These are phyloP conservation scores for Aphanomyces euteiches DNA, from an alignment of 352 stramenopile species.

Conservation along the genomic window DNA sequence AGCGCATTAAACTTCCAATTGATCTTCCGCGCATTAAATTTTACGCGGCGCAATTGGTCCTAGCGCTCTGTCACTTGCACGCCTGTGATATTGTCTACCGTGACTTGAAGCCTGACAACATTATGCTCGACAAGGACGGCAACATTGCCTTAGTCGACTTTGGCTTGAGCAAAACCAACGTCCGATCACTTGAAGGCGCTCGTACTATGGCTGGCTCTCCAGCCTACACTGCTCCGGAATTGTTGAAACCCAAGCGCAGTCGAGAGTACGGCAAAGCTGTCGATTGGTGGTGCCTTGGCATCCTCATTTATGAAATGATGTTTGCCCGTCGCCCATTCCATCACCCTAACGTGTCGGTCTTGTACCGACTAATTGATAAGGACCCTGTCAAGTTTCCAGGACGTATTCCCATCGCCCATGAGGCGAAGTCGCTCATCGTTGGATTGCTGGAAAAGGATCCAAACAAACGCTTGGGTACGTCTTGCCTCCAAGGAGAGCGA, in stretches of 20 bases:
- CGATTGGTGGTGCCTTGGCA: slow-evolving; percentile 86
- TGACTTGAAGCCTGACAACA: slow-evolving; percentile 95
- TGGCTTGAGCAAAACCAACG: slow-evolving; percentile 90
- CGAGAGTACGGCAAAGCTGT: slow-evolving; percentile 84
- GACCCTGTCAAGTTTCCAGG: slow-evolving; percentile 82
- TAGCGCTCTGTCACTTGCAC: slow-evolving; percentile 89
- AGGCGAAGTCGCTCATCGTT: slow-evolving; percentile 69
- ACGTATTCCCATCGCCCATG: slow-evolving; percentile 60
- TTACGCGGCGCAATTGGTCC: slow-evolving; percentile 90
- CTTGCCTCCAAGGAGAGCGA: not conserved
- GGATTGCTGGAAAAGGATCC: slow-evolving; percentile 80
- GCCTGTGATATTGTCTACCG: slow-evolving; percentile 93
- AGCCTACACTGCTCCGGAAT: slow-evolving; percentile 74
- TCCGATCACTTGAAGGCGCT: slow-evolving; percentile 77
- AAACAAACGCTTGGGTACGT: slow-evolving; percentile 63
- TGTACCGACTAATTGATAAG: slow-evolving; percentile 90
- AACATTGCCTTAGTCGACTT: slow-evolving; percentile 95
- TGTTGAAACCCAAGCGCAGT: slow-evolving; percentile 78
- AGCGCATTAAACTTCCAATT: slow-evolving; percentile 81
- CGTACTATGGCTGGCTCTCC: slow-evolving; percentile 81
- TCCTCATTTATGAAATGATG: slow-evolving; percentile 91
- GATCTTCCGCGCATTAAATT: slow-evolving; percentile 79
- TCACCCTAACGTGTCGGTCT: slow-evolving; percentile 83
- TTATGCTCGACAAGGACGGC: slow-evolving; percentile 91
- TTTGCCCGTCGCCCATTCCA: slow-evolving; percentile 89